Evolutionary conservation across 2,329 filamentous ascomycete species (phyloP).

Genomic region (Daldinia sp.): DNA sequence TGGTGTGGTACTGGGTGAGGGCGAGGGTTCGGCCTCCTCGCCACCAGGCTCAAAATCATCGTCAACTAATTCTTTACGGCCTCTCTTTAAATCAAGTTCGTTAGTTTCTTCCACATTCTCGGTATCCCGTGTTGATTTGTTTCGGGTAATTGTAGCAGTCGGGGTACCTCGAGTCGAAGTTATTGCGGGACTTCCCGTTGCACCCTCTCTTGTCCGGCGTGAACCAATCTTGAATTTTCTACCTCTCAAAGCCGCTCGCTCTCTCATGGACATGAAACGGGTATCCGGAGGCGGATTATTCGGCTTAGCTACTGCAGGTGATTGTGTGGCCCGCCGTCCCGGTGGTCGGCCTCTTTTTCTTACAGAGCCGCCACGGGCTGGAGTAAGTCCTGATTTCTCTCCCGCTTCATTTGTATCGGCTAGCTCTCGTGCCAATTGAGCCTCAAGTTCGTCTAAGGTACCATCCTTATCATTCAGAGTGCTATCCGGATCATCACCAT

Average conservation of each 20-base stretch:
- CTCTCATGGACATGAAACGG: conserved; percentile 63
- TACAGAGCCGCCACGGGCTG: conserved; percentile 26
- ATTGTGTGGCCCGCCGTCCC: conserved; percentile 21
- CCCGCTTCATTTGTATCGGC: conserved; percentile 28
- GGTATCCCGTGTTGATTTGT: background rate
- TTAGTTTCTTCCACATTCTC: conserved; percentile 15
- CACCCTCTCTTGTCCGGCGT: conserved; percentile 22
- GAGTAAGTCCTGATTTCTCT: conserved; percentile 16
- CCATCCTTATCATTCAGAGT: conserved; percentile 35
- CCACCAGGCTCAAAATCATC: conserved; percentile 38
- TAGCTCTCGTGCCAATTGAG: conserved; percentile 48
- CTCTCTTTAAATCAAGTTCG: conserved; percentile 22
- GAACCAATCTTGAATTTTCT: conserved; percentile 61
- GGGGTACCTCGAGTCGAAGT: conserved; percentile 12
- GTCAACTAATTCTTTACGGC: conserved; percentile 39
- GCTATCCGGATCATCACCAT: conserved; percentile 23
- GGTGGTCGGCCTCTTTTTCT: conserved; percentile 50
- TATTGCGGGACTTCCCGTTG: conserved; percentile 17
- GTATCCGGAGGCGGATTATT: conserved; percentile 35
- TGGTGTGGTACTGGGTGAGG: conserved; percentile 31
- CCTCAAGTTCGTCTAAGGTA: conserved; percentile 47
- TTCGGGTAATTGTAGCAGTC: conserved; percentile 11
- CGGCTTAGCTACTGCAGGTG: conserved; percentile 25
- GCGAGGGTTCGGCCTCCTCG: conserved; percentile 31
- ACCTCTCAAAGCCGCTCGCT: conserved; percentile 63